Percentiles rank a stretch among this genome's conserved stretches.
Conservation (phyloP, 495 filamentous ascomycete genomes). For the Neurospora africana region DNA sequence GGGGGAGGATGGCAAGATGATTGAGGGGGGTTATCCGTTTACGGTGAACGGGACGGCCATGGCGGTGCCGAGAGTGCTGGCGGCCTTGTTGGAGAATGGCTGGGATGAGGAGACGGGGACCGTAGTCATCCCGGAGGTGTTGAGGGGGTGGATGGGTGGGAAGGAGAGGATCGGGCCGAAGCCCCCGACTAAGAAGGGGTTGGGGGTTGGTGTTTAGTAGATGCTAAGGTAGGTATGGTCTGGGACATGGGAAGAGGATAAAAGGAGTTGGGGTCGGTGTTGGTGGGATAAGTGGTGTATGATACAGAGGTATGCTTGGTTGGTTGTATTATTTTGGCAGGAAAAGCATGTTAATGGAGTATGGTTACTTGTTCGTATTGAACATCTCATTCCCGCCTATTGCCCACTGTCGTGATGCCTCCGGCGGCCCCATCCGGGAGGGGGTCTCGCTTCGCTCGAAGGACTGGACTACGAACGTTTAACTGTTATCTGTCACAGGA, state of each 20-base stretch:
- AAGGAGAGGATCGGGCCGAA: slow-evolving; percentile 50
- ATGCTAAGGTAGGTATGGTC: not conserved
- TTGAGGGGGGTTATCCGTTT: slow-evolving; percentile 46
- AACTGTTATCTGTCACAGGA: no score
- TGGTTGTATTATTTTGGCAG: not conserved
- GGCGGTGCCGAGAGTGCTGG: slow-evolving; percentile 80
- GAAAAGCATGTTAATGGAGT: not conserved
- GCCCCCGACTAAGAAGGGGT: not conserved
- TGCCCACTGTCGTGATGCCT: not conserved
- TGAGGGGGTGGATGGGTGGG: slow-evolving; percentile 72
- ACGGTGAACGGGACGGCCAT: slow-evolving; percentile 93
- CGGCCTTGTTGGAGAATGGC: slow-evolving; percentile 86
- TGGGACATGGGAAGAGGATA: not conserved
- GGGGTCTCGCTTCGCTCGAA: not conserved
- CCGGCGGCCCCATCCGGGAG: not conserved
- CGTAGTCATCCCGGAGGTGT: slow-evolving; percentile 63
- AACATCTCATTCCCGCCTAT: not conserved
- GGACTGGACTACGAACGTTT: not conserved
- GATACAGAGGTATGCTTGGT: not conserved
- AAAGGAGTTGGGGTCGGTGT: not conserved
- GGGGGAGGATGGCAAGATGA: slow-evolving; percentile 29
- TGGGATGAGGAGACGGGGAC: slow-evolving; percentile 59
- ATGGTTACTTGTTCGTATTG: not conserved
- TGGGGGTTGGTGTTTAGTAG: not conserved
- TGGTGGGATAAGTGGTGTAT: not conserved